Evolutionary conservation across 352 stramenopile species (phyloP), one percentile per base, ranked within the genome.

Genomic region (Phytophthora pinifolia): DNA sequence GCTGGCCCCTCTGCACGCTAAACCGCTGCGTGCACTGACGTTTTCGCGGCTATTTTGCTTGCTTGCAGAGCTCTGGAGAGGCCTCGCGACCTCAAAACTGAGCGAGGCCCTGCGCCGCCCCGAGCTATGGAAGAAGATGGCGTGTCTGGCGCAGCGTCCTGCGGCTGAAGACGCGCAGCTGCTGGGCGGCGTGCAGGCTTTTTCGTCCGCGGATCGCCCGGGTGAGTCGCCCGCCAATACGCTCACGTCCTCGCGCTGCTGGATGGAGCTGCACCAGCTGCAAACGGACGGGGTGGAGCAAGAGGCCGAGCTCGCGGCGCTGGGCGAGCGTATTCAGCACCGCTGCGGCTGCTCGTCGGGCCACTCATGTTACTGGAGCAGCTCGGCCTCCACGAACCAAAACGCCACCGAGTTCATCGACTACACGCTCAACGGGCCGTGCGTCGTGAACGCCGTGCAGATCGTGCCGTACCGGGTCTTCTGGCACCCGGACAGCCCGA

Each of bases 311-410:
- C 43, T 76, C 6, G 72, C 74, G 71, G 79, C 74, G 9, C 60
- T 88, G 15, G 78, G 73, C 12, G 75, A 88, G 39, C 73, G 76
- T 10, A 72, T 83, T n/a, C 80, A 89, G 56, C 56, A 75, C 29
- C 67, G 69, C 30, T 93, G 84, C 51, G 82, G 84, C 18, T 94
- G 84, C 58, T 89, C 80, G 4, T 74, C 67, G 4, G 79, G 78
- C 2, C 76, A 76, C 36, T 88, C 77, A 33, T 94, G 84, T 70
- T 94, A 92, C 60, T 94, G 84, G 84, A 94, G 84, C 74, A 92
- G 83, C 59, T 89, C 80, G 33, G 76, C 79, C 12, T 92, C 83
- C 3, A 70, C 67, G 8, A 62, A 84, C 37, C 60, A 75, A 52
- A 65, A 87, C 52, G 75, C 82, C 4, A 60, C 43, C 0, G 83